Conservation (phyloP, 2,329 filamentous ascomycete genomes). For the Aspergillus novoparasiticus region DNA sequence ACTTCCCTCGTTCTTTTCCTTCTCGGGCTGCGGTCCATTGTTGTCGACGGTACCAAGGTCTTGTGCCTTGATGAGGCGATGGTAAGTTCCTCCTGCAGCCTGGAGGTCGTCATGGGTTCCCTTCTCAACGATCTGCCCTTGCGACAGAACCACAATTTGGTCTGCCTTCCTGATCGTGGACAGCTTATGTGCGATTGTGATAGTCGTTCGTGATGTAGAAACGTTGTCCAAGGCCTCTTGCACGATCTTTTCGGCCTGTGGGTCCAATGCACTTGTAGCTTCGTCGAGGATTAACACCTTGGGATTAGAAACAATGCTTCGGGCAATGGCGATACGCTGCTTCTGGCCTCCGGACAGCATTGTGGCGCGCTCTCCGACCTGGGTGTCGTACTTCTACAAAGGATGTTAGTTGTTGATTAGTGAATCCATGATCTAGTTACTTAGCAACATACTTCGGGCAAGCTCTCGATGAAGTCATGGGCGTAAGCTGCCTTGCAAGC, state of each 20-base stretch:
- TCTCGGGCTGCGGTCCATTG: background rate
- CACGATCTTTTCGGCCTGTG: conserved; percentile 55
- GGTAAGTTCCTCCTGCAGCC: conserved; percentile 44
- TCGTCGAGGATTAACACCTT: conserved; percentile 79
- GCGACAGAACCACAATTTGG: conserved; percentile 58
- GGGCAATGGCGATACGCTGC: conserved; percentile 77
- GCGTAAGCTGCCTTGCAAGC: conserved; percentile 71
- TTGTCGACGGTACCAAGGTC: background rate
- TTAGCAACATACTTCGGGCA: background rate
- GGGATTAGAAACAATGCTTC: conserved; percentile 72
- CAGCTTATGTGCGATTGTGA: conserved; percentile 68
- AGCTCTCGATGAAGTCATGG: conserved; percentile 64
- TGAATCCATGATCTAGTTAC: background rate
- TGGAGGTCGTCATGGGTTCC: conserved; percentile 56
- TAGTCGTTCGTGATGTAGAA: conserved; percentile 65
- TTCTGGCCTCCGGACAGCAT: conserved; percentile 77
- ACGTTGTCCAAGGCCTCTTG: conserved; percentile 57
- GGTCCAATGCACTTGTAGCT: conserved; percentile 66
- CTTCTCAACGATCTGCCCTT: conserved; percentile 54
- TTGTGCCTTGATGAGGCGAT: conserved; percentile 23
- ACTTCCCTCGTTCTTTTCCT: background rate
- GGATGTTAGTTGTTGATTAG: background rate
- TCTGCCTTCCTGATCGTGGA: conserved; percentile 60
- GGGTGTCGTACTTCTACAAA: conserved; percentile 65
- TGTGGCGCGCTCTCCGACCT: conserved; percentile 74